These are phyloP conservation scores for Neurospora sp. DNA, from an alignment of 495 filamentous ascomycete species.

Conservation along the genomic window DNA sequence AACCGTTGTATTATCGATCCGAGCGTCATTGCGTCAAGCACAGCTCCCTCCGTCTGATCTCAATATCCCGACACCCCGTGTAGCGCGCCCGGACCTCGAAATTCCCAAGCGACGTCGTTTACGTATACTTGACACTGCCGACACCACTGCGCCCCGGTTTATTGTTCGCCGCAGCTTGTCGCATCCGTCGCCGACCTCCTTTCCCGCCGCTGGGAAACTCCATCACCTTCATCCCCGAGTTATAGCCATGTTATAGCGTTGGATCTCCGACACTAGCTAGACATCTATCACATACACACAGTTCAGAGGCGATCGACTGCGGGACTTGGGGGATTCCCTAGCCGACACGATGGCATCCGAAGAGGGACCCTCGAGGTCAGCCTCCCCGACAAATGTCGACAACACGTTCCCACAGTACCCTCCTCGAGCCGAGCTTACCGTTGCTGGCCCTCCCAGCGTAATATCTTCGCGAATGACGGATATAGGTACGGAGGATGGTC, in stretches of 20 bases:
- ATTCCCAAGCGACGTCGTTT: neutral
- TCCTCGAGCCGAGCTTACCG: constrained; percentile 11
- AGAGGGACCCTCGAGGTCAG: constrained; percentile 22
- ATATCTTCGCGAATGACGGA: constrained; percentile 85
- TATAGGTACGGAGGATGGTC: constrained; percentile 48
- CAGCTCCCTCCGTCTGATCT: neutral
- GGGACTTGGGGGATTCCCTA: neutral
- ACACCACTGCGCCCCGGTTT: neutral
- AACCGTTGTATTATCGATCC: neutral
- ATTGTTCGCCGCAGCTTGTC: neutral
- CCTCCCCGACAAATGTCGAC: constrained; percentile 26
- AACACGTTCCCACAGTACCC: constrained; percentile 33
- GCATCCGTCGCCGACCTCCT: neutral
- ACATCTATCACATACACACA: neutral
- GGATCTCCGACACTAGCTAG: neutral
- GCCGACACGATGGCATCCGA: constrained; percentile 24
- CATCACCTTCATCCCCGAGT: neutral
- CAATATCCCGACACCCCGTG: constrained; percentile 1
- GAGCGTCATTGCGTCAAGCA: neutral
- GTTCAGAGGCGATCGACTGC: neutral
- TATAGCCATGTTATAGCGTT: constrained; percentile 6
- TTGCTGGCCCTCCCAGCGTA: constrained; percentile 45
- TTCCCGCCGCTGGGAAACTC: neutral
- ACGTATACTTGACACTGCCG: constrained; percentile 1
- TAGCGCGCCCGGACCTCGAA: constrained; percentile 19